Evolutionary conservation across 371 early-diverging fungal genomes (phyloP).

Genomic region (Saksenaea vasiformis): DNA sequence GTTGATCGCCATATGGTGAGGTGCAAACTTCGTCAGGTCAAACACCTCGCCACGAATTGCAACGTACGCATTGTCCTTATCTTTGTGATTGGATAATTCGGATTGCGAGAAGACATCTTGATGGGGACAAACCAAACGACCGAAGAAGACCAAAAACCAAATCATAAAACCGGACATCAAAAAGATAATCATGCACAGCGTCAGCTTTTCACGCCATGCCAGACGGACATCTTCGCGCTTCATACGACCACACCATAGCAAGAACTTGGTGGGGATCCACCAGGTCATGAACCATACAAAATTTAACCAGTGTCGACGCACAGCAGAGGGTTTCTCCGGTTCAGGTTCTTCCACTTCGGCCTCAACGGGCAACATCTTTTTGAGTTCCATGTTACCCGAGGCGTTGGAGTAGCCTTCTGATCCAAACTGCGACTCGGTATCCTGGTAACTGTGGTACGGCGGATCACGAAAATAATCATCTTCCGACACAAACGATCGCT

Average conservation of each 20-base stretch:
- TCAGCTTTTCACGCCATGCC: slow-evolving; percentile 96
- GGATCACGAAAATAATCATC: slow-evolving; percentile 41
- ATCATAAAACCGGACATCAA: slow-evolving; percentile 77
- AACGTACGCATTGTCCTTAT: slow-evolving; percentile 45
- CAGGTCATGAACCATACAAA: slow-evolving; percentile 85
- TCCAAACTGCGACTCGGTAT: slow-evolving; percentile 23
- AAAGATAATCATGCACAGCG: slow-evolving; percentile 85
- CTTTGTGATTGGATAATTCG: slow-evolving; percentile 51
- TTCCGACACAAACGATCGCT: slow-evolving; percentile 65
- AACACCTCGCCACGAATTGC: slow-evolving; percentile 70
- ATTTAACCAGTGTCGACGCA: slow-evolving; percentile 75
- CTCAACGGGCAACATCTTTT: slow-evolving; percentile 10
- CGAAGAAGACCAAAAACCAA: slow-evolving; percentile 87
- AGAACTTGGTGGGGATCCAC: slow-evolving; percentile 76
- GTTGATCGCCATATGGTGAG: slow-evolving; percentile 46
- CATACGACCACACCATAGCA: slow-evolving; percentile 72
- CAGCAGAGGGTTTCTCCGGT: slow-evolving; percentile 31
- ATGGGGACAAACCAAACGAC: slow-evolving; percentile 81
- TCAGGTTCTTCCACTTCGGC: slow-evolving; percentile 12
- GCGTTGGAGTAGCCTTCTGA: slow-evolving; percentile 23
- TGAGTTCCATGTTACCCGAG: slow-evolving; percentile 20
- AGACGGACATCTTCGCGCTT: slow-evolving; percentile 78
- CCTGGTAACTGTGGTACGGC: slow-evolving; percentile 12
- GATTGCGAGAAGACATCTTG: slow-evolving; percentile 63
- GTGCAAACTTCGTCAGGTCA: slow-evolving; percentile 61